A percentile compares a stretch with the other conserved stretches of the same genome.
These are phyloP conservation scores for Pelargonium nanum DNA, from an alignment of 345 rosid species.

Conservation along the genomic window DNA sequence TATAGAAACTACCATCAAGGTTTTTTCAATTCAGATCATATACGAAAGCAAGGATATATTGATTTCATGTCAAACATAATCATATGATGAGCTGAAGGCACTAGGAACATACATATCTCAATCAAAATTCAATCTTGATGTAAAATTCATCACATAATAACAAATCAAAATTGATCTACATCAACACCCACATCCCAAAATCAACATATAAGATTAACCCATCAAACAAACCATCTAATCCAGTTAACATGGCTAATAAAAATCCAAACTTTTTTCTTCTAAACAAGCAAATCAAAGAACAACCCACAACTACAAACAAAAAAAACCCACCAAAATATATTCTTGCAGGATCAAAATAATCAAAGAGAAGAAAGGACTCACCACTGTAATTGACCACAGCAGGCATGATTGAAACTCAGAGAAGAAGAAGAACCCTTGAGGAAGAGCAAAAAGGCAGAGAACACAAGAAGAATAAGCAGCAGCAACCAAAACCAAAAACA, in stretches of 20 bases:
- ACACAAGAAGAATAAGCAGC: background rate
- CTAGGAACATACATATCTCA: background rate
- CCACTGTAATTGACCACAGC: constrained; percentile 54
- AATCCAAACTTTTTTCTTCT: background rate
- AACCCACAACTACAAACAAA: background rate
- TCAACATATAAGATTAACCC: background rate
- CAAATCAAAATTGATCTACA: background rate
- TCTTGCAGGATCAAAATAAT: constrained; percentile 1
- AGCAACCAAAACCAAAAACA: background rate
- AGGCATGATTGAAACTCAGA: constrained; percentile 40
- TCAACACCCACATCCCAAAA: background rate
- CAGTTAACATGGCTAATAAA: background rate
- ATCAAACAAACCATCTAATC: background rate
- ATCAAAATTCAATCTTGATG: background rate
- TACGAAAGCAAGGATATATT: background rate
- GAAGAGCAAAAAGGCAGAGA: constrained; percentile 9
- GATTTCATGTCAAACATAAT: background rate
- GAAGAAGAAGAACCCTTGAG: constrained; percentile 9
- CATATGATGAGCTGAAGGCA: background rate
- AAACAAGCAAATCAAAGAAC: too few relatives aligned
- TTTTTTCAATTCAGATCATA: background rate
- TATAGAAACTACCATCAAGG: background rate
- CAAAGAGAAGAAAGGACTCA: constrained; percentile 13
- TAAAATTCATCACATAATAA: background rate
- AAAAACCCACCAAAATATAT: background rate